Evolutionary conservation across 2,329 filamentous ascomycete species (phyloP).

Genomic region (Curvularia hawaiiensis): DNA sequence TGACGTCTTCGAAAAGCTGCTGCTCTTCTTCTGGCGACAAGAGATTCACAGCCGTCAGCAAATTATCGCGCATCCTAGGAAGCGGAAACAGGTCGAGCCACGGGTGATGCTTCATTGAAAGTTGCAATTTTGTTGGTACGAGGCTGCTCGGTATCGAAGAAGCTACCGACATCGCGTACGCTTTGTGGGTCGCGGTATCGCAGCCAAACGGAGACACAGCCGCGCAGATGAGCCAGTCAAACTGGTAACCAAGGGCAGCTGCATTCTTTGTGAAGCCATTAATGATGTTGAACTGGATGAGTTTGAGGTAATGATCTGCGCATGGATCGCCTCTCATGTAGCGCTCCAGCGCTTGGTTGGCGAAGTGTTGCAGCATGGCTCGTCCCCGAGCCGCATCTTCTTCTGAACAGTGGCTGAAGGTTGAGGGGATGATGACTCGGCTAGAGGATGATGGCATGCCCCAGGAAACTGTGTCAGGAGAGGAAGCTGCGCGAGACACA

Average conservation of each 20-base stretch:
- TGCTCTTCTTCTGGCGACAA: conserved; percentile 32
- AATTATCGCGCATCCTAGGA: conserved; percentile 49
- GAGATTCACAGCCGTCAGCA: conserved; percentile 41
- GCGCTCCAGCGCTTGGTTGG: conserved; percentile 24
- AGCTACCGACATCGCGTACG: not conserved
- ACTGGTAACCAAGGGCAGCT: conserved; percentile 12
- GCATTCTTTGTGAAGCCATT: conserved; percentile 20
- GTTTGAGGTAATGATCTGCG: conserved; percentile 16
- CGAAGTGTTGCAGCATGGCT: conserved; percentile 18
- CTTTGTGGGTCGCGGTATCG: conserved; percentile 8
- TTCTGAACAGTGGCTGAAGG: conserved; percentile 1
- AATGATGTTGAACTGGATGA: conserved; percentile 22
- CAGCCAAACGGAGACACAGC: conserved; percentile 22
- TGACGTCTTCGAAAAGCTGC: conserved; percentile 25
- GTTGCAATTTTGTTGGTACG: conserved; percentile 35
- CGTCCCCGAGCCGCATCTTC: not conserved
- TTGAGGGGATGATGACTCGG: not conserved
- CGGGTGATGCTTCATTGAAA: conserved; percentile 49
- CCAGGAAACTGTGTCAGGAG: not conserved
- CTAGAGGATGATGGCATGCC: not conserved
- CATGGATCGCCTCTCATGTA: conserved; percentile 22
- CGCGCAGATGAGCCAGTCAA: conserved; percentile 14
- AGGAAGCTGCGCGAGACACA: not conserved
- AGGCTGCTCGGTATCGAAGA: not conserved
- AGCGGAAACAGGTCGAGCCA: conserved; percentile 48